A percentile compares a stretch with the other conserved stretches of the same genome.
Evolutionary conservation across 192 early-diverging fungal species (phyloP).

Genomic region (Anaeromyces robustus): DNA sequence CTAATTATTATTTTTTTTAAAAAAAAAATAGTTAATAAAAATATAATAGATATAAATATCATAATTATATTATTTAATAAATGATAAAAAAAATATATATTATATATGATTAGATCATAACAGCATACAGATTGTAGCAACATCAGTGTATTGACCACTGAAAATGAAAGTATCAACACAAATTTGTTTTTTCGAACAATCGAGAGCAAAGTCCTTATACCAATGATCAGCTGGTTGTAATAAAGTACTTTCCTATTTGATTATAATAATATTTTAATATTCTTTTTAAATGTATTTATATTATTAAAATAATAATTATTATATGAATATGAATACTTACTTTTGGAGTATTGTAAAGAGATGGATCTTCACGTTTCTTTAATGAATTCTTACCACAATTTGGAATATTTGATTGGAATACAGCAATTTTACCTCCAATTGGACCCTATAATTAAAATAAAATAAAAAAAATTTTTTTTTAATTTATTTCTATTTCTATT

Average conservation of each 20-base stretch:
- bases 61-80: background rate
- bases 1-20: slow-evolving; percentile 19
- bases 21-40: no score
- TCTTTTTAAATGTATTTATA: no score
- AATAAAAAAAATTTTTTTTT: no score
- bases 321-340: no score
- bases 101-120: slow-evolving; percentile 13
- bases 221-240: slow-evolving; percentile 68
- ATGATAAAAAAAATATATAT: slow-evolving; percentile 1
- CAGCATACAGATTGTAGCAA: slow-evolving; percentile 66
- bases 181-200: slow-evolving; percentile 79
- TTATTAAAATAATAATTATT: no score
- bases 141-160: slow-evolving; percentile 66
- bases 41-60: no score
- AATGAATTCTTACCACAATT: slow-evolving; percentile 64
- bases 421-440: slow-evolving; percentile 81
- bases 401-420: slow-evolving; percentile 66
- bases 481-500: no score
- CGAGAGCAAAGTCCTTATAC: slow-evolving; percentile 84
- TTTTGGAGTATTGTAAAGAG: slow-evolving; percentile 75
- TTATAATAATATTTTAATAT: slow-evolving; percentile 1
- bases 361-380: slow-evolving; percentile 71
- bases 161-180: slow-evolving; percentile 79
- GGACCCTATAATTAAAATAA: slow-evolving; percentile 28
- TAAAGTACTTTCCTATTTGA: slow-evolving; percentile 51